Conservation (phyloP, 345 rosid genomes). For the Brassica rapa region DNA sequence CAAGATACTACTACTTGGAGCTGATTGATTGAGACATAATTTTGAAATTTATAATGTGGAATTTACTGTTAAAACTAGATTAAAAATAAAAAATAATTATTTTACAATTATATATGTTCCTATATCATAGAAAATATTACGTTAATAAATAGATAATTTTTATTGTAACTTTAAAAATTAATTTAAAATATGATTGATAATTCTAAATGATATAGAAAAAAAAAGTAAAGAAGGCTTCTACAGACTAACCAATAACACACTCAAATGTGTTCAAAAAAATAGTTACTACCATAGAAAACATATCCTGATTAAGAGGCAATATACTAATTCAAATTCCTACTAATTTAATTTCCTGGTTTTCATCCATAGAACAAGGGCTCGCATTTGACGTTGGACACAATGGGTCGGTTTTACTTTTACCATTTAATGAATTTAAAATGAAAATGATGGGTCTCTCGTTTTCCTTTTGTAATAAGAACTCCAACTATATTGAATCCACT, state of each 20-base stretch:
- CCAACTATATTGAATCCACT: not conserved
- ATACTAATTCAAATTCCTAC: not conserved
- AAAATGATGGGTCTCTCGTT: not conserved
- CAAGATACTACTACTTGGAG: not conserved
- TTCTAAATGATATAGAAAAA: too few relatives aligned
- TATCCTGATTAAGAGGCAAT: not conserved
- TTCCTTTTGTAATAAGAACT: not conserved
- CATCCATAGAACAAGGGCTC: not conserved
- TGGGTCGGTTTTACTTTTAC: not conserved
- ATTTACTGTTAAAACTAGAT: too few relatives aligned
- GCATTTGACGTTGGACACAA: slow-evolving; percentile 16
- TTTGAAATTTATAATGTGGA: not conserved
- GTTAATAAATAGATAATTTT: too few relatives aligned
- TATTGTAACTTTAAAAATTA: too few relatives aligned
- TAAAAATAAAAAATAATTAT: too few relatives aligned
- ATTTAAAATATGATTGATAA: too few relatives aligned
- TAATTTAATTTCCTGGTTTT: not conserved
- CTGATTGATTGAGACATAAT: not conserved
- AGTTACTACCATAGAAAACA: not conserved
- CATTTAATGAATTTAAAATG: not conserved
- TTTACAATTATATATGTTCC: not conserved
- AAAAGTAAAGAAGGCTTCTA: not conserved
- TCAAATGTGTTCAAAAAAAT: not conserved
- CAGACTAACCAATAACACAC: not conserved
- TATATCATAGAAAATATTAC: not conserved